Evolutionary conservation across 805 yeast species (phyloP).

Genomic region (Metschnikowia vanudenii): DNA sequence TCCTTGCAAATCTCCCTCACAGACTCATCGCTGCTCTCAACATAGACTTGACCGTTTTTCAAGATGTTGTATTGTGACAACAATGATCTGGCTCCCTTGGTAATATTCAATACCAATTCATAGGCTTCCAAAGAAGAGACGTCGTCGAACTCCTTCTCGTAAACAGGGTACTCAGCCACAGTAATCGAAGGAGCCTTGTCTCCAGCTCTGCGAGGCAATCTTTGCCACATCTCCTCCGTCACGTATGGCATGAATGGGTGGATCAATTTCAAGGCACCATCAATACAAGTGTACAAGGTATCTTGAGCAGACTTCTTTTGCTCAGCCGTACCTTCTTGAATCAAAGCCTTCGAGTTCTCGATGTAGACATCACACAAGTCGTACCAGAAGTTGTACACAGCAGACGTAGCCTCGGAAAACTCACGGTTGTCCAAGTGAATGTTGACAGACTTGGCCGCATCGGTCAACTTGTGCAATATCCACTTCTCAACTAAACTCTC

Average conservation of each 20-base stretch:
- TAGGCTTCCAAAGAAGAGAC: conserved; percentile 68
- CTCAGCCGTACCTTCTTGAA: conserved; percentile 82
- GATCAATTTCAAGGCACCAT: conserved; percentile 84
- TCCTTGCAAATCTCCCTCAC: conserved; percentile 53
- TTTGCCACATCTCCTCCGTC: conserved; percentile 99
- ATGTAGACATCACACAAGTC: conserved; percentile 97
- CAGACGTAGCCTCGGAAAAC: conserved; percentile 82
- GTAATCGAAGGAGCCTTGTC: conserved; percentile 72
- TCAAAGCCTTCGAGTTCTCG: conserved; percentile 92
- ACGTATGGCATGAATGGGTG: conserved; percentile 99
- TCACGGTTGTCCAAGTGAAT: conserved; percentile 78
- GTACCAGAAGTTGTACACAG: conserved; percentile 92
- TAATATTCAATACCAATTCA: conserved; percentile 79
- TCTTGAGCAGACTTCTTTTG: conserved; percentile 91
- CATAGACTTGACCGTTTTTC: conserved; percentile 82
- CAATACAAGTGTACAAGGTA: conserved; percentile 89
- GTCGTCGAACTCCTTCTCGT: conserved; percentile 58
- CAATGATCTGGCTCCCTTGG: conserved; percentile 88
- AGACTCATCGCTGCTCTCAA: conserved; percentile 60
- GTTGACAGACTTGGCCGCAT: conserved; percentile 62
- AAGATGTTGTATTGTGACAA: conserved; percentile 85
- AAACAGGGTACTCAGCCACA: conserved; percentile 76
- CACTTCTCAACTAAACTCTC: conserved; percentile 94
- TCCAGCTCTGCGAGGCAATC: conserved; percentile 81
- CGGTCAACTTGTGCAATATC: conserved; percentile 85